Conservation (phyloP, 2,329 filamentous ascomycete genomes). For the Beauveria brongniartii region DNA sequence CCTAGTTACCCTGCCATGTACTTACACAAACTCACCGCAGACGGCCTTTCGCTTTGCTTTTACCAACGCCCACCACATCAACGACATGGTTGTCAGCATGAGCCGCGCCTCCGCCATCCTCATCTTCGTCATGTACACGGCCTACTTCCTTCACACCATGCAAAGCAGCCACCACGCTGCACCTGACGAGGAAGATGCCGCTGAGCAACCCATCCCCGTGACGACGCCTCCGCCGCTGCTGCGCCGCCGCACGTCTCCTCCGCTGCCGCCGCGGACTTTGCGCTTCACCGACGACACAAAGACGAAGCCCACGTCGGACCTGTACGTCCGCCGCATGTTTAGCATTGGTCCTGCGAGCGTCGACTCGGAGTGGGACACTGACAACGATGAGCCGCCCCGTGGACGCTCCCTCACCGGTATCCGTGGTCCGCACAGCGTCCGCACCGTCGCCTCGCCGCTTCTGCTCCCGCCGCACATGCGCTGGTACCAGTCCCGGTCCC, state of each 20-base stretch:
- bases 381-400: background rate
- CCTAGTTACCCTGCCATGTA: too few relatives aligned
- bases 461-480: constrained; percentile 9
- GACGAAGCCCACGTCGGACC: background rate
- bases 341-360: background rate
- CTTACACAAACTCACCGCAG: constrained; percentile 15
- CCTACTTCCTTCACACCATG: constrained; percentile 70
- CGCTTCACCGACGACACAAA: constrained; percentile 7
- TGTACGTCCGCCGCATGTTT: background rate
- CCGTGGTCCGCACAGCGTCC: background rate
- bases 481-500: constrained; percentile 19
- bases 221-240: background rate
- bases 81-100: constrained; percentile 58
- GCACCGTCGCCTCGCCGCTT: constrained; percentile 16
- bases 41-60: constrained; percentile 44
- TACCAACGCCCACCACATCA: constrained; percentile 45
- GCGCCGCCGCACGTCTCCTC: background rate
- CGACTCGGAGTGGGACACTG: background rate
- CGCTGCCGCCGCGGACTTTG: constrained; percentile 18
- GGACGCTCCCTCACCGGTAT: background rate
- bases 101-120: constrained; percentile 72
- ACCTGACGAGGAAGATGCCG: constrained; percentile 55
- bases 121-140: constrained; percentile 61
- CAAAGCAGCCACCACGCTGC: constrained; percentile 48
- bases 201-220: constrained; percentile 31